Base-by-base conservation (phyloP, 2,329 filamentous ascomycete genomes). In the Metarhizium humberi region DNA sequence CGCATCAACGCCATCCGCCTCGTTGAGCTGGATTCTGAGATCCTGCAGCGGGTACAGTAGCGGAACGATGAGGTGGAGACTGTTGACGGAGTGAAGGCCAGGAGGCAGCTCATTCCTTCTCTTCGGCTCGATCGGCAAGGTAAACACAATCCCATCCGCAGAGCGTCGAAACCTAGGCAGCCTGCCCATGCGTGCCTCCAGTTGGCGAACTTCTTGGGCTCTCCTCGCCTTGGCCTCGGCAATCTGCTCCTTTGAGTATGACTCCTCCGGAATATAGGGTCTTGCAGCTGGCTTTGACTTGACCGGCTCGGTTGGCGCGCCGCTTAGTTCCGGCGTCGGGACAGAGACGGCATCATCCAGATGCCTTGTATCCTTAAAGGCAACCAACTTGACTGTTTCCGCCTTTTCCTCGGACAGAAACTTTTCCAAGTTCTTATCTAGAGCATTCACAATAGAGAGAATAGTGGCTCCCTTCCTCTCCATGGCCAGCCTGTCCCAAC, bases 121-220 rank as follows among this genome's bases (percentile, higher is more conserved):
- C 56, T 78, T 78, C 1, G 87, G 85, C 59, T 88, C 83, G 3
- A 94, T 71, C 0, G 88, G 86, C 13, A 92, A 66, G 2, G 81
- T 86, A 66, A 87, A 92, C 16, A 82, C 78, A 57, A 86, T 75
- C 1, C 86, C 87, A 68, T 92, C 87, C 34, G 78, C 73, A 1
- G 84, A 85, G 59, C 85, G 87, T 34, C 82, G 79, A 65, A 87
- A 94, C 40, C 82, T 69, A 1, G 82, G 77, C 51, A 87, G 66
- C 60, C 86, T 78, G 16, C 86, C 81, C 76, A 94, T 84, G 36
- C 89, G 82, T 32, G 88, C 80, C 71, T 92, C 87, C 0, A 94
- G 77, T 64, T 91, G 88, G 42, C 84, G 80, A 29, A 81, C 80
- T 65, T 92, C 87, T 50, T 78, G 73, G 20, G 83, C 80, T 57